Evolutionary conservation across 176 grass and related monocot species (phyloP).

Genomic region (Tillandsia fasciculata): DNA sequence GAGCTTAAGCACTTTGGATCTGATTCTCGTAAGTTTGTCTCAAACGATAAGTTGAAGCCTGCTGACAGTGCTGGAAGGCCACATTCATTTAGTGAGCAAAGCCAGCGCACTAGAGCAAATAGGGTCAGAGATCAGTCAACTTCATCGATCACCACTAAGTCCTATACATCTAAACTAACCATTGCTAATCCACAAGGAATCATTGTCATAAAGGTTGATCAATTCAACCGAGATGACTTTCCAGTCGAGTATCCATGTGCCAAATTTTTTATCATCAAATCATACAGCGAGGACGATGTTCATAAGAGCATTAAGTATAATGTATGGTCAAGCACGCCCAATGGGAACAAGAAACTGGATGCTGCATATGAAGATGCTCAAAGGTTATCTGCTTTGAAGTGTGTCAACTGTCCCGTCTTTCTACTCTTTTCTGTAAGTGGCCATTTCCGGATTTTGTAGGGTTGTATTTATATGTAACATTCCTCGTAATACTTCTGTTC

Average conservation of each 20-base stretch:
- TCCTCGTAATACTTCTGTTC: neutral
- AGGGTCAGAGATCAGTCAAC: slow-evolving; percentile 23
- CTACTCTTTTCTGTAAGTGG: slow-evolving; percentile 92
- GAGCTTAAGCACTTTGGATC: slow-evolving; percentile 19
- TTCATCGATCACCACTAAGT: slow-evolving; percentile 26
- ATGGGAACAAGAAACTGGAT: slow-evolving; percentile 25
- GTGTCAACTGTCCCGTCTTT: slow-evolving; percentile 62
- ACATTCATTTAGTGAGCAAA: slow-evolving; percentile 13
- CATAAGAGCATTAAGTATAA: slow-evolving; percentile 30
- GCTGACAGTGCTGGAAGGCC: slow-evolving; percentile 10
- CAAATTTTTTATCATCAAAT: slow-evolving; percentile 66
- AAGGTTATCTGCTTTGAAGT: slow-evolving; percentile 28
- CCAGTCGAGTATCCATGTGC: slow-evolving; percentile 54
- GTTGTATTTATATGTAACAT: slow-evolving; percentile 10
- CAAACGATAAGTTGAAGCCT: slow-evolving; percentile 41
- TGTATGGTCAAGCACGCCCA: slow-evolving; percentile 25
- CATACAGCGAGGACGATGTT: slow-evolving; percentile 29
- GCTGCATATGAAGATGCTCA: slow-evolving; percentile 20
- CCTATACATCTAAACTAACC: slow-evolving; percentile 37
- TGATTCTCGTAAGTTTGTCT: slow-evolving; percentile 40
- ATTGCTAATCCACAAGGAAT: slow-evolving; percentile 31
- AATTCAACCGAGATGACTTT: slow-evolving; percentile 63
- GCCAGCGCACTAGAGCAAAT: neutral
- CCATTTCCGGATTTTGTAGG: neutral
- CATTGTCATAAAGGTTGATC: slow-evolving; percentile 36